Base-by-base conservation (phyloP, 495 filamentous ascomycete species). In the Lasiosphaeria ovina region DNA sequence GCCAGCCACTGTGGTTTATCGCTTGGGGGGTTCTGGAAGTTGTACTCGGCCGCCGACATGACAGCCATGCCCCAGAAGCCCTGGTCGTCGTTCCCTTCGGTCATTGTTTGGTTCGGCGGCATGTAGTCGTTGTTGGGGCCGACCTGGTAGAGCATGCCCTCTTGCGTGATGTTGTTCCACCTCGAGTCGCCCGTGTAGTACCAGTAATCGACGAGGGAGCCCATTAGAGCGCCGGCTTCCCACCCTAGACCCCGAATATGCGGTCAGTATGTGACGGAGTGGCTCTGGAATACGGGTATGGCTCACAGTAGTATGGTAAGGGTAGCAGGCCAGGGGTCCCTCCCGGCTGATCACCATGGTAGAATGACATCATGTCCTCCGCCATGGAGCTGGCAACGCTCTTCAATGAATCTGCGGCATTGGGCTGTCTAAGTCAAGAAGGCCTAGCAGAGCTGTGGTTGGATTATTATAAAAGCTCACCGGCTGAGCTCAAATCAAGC, bases 151-250 rank as follows among this genome's bases (percentile, higher is more conserved):
- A 86, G 74, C 58, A 90, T 71, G 1, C 81, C 87, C 59, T 85
- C 67, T 35, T 71, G 74, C 12, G 83, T 74, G 5, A 82, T 72
- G 34, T 81, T 66, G 69, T 88, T 86, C 69, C 88, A 87, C 9
- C 77, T 77, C 5, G 71, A 64, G 68, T 90, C 85, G 17, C 82
- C 83, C 0, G 86, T 89, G 51, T 82, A 82, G 56, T 82, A 81
- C 81, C 83, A 89, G 66, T 90, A 90, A 61, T 88, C 79, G 40
- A 90, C 79, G 55, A 90, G 69, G 2, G 81, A 70, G 58, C 83
- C 84, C 69, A 88, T 89, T 71, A 89, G 80, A 24, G 87, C 87
- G 24, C 86, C 83, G 32, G 83, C 86, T 71, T 92, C 89, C 90
- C 90, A 93, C 90, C 89, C 91, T 78, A 77, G 76, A n/a, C 77